Conservation (phyloP, 2,329 filamentous ascomycete genomes). For the Ceratocystis cubensis region DNA sequence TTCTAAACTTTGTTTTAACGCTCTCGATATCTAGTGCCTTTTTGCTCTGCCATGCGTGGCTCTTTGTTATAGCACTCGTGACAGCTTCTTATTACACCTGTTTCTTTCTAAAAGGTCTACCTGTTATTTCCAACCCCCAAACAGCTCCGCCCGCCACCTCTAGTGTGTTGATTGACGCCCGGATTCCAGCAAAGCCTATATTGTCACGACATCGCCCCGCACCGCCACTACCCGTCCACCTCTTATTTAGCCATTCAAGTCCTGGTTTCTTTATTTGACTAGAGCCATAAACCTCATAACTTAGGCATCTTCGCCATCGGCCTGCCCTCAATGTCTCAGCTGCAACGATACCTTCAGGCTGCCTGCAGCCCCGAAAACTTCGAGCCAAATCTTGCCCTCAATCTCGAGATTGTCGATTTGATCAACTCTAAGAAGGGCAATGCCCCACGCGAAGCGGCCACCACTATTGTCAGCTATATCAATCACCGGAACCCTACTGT, state of each 20-base stretch:
- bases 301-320: background rate
- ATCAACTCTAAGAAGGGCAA: slow-evolving; percentile 97
- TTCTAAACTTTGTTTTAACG: background rate
- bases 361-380: slow-evolving; percentile 96
- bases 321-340: slow-evolving; percentile 49
- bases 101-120: background rate
- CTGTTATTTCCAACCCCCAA: background rate
- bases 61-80: slow-evolving; percentile 6
- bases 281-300: background rate
- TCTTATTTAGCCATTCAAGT: background rate
- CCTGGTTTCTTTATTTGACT: background rate
- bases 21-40: background rate
- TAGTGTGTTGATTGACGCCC: slow-evolving; percentile 2
- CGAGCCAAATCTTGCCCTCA: slow-evolving; percentile 91
- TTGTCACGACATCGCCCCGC: background rate
- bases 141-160: background rate
- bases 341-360: slow-evolving; percentile 91
- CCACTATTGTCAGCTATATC: slow-evolving; percentile 84
- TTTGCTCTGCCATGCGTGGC: slow-evolving; percentile 13
- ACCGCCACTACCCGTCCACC: background rate
- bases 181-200: background rate
- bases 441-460: slow-evolving; percentile 85
- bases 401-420: slow-evolving; percentile 90
- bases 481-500: slow-evolving; percentile 97
- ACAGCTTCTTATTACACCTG: background rate